phyloP scores from a whole-genome alignment of 208 protist genomes.

The Entamoeba histolytica region DNA sequence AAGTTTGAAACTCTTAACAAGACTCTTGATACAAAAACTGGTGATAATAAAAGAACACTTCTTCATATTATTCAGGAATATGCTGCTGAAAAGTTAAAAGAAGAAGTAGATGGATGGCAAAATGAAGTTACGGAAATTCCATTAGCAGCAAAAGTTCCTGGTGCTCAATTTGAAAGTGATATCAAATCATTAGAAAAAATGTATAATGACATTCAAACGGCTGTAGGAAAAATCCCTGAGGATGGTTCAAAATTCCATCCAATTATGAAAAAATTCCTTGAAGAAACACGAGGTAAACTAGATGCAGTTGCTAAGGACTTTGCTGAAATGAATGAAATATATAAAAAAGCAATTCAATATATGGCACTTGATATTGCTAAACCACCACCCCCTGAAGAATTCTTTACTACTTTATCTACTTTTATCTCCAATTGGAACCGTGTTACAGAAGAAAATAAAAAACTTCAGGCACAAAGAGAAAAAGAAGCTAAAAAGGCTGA shows the following conservation, averaged over 20 bases:
- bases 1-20: background rate
- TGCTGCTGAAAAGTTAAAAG: background rate
- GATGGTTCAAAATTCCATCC: background rate
- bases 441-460: background rate
- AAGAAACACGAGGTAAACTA: background rate
- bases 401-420: background rate
- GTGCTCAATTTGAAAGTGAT: background rate
- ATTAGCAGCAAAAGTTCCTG: background rate
- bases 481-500: background rate
- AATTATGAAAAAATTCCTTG: background rate
- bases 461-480: background rate
- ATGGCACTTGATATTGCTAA: background rate
- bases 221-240: background rate
- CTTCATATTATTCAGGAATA: background rate
- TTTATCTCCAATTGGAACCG: background rate
- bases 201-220: background rate
- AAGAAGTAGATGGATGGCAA: background rate
- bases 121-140: background rate
- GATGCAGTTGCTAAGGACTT: background rate
- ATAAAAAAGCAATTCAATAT: background rate
- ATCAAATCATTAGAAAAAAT: background rate
- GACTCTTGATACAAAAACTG: background rate
- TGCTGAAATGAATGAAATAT: background rate
- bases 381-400: background rate
- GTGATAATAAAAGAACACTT: background rate